Evolutionary conservation across 208 protist species (phyloP), one percentile per base, ranked within the genome.

Genomic region (Crithidia sp.): DNA sequence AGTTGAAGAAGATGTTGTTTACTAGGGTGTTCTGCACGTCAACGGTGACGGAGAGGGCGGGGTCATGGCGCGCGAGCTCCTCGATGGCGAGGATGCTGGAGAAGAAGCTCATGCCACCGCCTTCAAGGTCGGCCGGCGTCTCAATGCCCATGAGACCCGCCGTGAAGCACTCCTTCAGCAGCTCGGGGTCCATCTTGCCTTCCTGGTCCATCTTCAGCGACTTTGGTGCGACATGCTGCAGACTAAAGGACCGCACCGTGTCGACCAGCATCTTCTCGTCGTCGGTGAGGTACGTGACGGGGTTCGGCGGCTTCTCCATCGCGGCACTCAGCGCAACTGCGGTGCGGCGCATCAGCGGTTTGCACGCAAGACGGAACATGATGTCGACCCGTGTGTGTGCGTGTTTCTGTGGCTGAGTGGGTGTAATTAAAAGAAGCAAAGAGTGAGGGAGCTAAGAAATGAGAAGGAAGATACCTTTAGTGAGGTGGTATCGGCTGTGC

Each of bases 1-100:
- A 89, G 62, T 80, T 71, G 75, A 89, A 88, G 74, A 98, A 90
- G 44, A 90, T 84, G 71, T 91, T 95, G 83, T 96, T 97, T 17
- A 97, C 85, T 7, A 98, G 86, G 1, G 95, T 98, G 77, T 96
- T 97, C 59, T 98, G 95, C 36, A 97, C 93, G 73, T 98, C 94
- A 3, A 96, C 90, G 47, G 89, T 89, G 19, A 97, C 91, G 4
- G 88, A 87, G 36, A 98, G 75, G 12, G 92, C 77, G 5, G 93
- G 90, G 75, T 98, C 95, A 52, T 94, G 82, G 40, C 91, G 93
- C 9, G 96, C 93, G 3, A 96, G 59, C 71, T 97, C 90, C 79
- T 97, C 93, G 71, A 95, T 94, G 7, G 91, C 93, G 8, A 95
- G 61, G 56, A 97, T 92, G 54, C 79, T 92, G 16, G 69, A 81